Evolutionary conservation across 352 stramenopile genomes (phyloP).

Genomic region (Thalassiosira sp.): DNA sequence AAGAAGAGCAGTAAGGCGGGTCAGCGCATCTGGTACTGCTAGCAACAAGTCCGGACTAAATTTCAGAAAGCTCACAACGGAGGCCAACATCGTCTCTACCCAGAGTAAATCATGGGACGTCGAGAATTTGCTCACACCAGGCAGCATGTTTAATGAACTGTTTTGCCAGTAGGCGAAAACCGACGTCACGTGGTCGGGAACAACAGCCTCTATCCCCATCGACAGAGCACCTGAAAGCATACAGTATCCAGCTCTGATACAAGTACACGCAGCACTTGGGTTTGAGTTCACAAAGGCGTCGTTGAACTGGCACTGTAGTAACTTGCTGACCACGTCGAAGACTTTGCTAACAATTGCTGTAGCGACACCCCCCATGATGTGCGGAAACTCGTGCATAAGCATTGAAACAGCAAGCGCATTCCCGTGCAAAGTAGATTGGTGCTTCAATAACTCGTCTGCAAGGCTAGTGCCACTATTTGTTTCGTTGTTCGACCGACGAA

Average conservation of each 20-base stretch:
- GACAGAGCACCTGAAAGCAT: conserved; percentile 73
- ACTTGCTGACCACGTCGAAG: conserved; percentile 67
- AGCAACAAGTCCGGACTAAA: conserved; percentile 76
- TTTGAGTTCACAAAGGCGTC: conserved; percentile 63
- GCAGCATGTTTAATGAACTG: conserved; percentile 51
- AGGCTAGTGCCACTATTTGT: conserved; percentile 11
- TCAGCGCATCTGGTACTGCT: conserved; percentile 79
- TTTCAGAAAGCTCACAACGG: conserved; percentile 77
- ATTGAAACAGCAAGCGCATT: conserved; percentile 75
- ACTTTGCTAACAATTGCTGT: conserved; percentile 59
- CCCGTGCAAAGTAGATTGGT: conserved; percentile 79
- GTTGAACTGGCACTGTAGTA: conserved; percentile 72
- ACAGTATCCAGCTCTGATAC: conserved; percentile 73
- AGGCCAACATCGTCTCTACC: conserved; percentile 73
- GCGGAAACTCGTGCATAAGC: conserved; percentile 72
- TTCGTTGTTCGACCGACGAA: conserved; percentile 34
- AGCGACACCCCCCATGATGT: conserved; percentile 72
- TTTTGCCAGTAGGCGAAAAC: conserved; percentile 79
- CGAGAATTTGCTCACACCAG: conserved; percentile 62
- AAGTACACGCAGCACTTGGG: conserved; percentile 69
- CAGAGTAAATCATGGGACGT: conserved; percentile 76
- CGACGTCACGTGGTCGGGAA: conserved; percentile 53
- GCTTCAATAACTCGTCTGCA: conserved; percentile 44
- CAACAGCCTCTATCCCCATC: conserved; percentile 66
- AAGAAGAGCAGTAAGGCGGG: conserved; percentile 66